Conservation (phyloP, 2,329 filamentous ascomycete species). For the Ascochyta koolunga region DNA sequence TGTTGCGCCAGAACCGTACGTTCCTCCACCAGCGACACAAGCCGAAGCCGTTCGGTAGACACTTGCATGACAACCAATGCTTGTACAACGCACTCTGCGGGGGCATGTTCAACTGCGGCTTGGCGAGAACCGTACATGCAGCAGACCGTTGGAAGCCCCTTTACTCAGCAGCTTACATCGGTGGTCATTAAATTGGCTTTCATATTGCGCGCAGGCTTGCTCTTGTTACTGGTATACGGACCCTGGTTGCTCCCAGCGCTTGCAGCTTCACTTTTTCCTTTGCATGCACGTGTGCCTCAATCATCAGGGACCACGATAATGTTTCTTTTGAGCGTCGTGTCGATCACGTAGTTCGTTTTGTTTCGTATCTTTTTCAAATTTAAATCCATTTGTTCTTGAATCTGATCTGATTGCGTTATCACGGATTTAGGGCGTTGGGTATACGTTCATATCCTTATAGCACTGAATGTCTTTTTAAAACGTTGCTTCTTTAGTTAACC, state of each 20-base stretch:
- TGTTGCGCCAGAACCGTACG: not conserved
- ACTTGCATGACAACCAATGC: not conserved
- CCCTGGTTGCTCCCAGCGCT: not conserved
- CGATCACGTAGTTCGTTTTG: not conserved
- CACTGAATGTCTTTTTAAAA: not conserved
- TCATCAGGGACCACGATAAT: not conserved
- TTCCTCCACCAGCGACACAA: not conserved
- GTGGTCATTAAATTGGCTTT: too few species aligned
- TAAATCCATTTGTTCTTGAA: not conserved
- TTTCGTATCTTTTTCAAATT: not conserved
- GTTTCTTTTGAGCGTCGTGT: not conserved
- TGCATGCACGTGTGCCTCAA: not conserved
- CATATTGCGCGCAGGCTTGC: not conserved
- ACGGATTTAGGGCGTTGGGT: constrained; percentile 1
- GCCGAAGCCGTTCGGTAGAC: not conserved
- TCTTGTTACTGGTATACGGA: not conserved
- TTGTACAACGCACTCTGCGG: not conserved
- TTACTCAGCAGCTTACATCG: too few species aligned
- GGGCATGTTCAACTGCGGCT: not conserved
- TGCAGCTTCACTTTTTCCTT: constrained; percentile 8
- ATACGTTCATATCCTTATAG: not conserved
- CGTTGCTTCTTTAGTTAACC: too few species aligned
- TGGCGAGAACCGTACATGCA: not conserved
- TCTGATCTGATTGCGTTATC: not conserved
- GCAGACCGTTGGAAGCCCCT: not conserved